These are phyloP conservation scores for Pichia kudriavzevii DNA, from an alignment of 1,139 yeast species.

Conservation along the genomic window DNA sequence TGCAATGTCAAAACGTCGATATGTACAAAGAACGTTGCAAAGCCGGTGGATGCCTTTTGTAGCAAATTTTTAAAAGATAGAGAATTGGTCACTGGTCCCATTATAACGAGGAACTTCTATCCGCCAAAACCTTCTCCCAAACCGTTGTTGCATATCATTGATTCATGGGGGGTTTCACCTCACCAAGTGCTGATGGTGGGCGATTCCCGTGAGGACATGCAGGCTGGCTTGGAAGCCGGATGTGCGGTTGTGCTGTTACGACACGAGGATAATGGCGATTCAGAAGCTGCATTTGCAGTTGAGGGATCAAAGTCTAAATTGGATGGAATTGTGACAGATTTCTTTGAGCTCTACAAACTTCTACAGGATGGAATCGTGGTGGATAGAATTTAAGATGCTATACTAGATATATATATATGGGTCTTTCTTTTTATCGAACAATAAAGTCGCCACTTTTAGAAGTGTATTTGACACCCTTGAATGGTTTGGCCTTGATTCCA, in stretches of 20 bases:
- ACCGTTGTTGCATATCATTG: constrained; percentile 48
- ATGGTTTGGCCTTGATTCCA: constrained; percentile 65
- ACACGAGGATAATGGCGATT: constrained; percentile 41
- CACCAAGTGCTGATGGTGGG: constrained; percentile 56
- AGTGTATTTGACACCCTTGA: constrained; percentile 84
- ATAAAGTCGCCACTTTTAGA: constrained; percentile 59
- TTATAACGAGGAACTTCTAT: constrained; percentile 50
- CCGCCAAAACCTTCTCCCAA: constrained; percentile 63
- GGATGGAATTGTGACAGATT: constrained; percentile 31
- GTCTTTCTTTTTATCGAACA: constrained; percentile 30
- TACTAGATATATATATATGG: not conserved
- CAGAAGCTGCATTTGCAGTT: too few species aligned
- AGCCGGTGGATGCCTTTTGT: constrained; percentile 45
- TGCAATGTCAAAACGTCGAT: constrained; percentile 40
- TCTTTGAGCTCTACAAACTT: constrained; percentile 36
- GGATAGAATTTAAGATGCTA: constrained; percentile 1
- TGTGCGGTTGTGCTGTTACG: constrained; percentile 44
- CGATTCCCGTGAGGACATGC: constrained; percentile 59
- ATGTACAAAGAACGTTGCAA: constrained; percentile 48
- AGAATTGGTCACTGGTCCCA: constrained; percentile 27
- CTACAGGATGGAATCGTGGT: constrained; percentile 28
- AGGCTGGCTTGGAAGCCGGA: constrained; percentile 52
- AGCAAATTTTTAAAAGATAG: constrained; percentile 31
- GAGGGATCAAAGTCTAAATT: constrained; percentile 16
- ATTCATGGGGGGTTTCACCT: constrained; percentile 29